Conservation (phyloP, 176 grass and related monocot species). For the Dendrocalamus sinicus region DNA sequence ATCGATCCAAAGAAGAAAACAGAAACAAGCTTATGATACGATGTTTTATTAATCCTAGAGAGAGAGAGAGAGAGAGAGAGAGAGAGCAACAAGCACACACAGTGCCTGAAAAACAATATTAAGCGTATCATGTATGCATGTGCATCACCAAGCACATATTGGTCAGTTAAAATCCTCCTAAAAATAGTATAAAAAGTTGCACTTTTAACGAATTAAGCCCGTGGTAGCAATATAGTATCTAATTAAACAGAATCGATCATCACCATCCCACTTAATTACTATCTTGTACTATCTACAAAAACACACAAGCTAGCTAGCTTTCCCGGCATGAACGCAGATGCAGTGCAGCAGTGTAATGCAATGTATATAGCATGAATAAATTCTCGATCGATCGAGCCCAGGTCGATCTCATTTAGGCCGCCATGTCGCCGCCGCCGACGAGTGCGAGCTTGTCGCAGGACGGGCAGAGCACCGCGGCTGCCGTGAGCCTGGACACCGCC, state of each 20-base stretch:
- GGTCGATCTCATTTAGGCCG: neutral
- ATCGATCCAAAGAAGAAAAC: neutral
- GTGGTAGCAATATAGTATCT: neutral
- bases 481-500: neutral
- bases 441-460: neutral
- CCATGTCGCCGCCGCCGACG: neutral
- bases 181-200: neutral
- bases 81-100: neutral
- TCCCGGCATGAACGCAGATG: neutral
- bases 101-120: neutral
- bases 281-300: neutral
- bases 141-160: neutral
- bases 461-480: conserved; percentile 3
- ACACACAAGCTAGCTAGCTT: neutral
- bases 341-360: neutral
- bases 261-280: neutral
- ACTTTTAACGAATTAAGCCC: neutral
- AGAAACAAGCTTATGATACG: neutral
- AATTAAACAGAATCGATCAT: neutral
- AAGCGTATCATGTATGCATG: neutral
- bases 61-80: neutral
- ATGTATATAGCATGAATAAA: neutral
- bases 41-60: neutral
- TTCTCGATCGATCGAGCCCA: neutral
- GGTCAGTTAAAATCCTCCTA: neutral